phyloP scores from a whole-genome alignment of 306 rosid genomes.

The Amphicarpaea edgeworthii region DNA sequence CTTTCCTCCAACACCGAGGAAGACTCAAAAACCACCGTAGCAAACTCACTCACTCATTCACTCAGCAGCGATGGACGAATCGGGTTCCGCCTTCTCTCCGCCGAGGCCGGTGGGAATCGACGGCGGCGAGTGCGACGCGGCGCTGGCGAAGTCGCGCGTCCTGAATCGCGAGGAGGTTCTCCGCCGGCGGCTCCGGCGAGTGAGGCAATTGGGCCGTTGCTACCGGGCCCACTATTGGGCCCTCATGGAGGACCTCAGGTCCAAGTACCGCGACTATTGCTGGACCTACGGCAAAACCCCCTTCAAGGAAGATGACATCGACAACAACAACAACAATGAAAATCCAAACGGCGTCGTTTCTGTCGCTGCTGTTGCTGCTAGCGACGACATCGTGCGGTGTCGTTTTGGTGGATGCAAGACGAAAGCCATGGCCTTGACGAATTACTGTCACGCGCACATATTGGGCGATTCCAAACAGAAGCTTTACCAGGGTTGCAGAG shows the following conservation, averaged over 20 bases:
- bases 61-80: not conserved
- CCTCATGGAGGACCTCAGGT: slow-evolving; percentile 68
- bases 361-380: slow-evolving; percentile 36
- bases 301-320: slow-evolving; percentile 45
- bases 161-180: slow-evolving; percentile 46
- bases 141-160: slow-evolving; percentile 19
- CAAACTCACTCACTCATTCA: too few relatives aligned
- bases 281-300: slow-evolving; percentile 77
- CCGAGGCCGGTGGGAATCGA: not conserved
- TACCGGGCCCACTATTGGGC: slow-evolving; percentile 66
- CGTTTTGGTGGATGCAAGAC: slow-evolving; percentile 50
- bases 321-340: slow-evolving; percentile 21
- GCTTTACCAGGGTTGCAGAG: slow-evolving; percentile 47
- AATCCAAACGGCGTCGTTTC: slow-evolving; percentile 30
- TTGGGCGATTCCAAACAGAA: slow-evolving; percentile 53
- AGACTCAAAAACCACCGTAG: not conserved
- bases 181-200: slow-evolving; percentile 50
- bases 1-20: not conserved
- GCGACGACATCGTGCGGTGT: slow-evolving; percentile 41
- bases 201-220: slow-evolving; percentile 40
- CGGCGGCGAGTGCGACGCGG: slow-evolving; percentile 20
- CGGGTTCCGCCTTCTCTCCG: not conserved
- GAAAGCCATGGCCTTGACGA: slow-evolving; percentile 58
- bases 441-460: slow-evolving; percentile 51
- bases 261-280: slow-evolving; percentile 58